These are phyloP conservation scores for Yamadazyma sp. DNA, from an alignment of 1,139 yeast genomes.

Conservation along the genomic window DNA sequence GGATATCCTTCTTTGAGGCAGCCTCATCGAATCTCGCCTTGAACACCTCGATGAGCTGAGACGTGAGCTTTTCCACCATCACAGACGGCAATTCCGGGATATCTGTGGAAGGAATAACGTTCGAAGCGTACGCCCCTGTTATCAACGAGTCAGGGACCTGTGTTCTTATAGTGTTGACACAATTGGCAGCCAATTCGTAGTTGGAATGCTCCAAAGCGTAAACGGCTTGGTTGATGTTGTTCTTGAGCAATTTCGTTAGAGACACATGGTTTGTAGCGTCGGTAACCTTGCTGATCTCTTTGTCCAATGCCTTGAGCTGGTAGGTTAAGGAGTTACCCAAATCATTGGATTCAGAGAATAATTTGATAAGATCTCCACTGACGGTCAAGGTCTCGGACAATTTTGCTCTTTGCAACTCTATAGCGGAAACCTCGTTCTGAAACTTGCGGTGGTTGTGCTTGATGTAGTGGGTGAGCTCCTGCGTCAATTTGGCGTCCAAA, in stretches of 20 bases:
- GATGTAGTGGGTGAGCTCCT: constrained; percentile 27
- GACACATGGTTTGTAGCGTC: constrained; percentile 65
- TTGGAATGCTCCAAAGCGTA: constrained; percentile 66
- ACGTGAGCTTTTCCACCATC: constrained; percentile 58
- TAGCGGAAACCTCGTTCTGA: constrained; percentile 35
- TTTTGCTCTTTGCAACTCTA: constrained; percentile 40
- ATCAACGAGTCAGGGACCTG: constrained; percentile 53
- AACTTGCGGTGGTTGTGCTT: constrained; percentile 28
- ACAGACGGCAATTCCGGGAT: constrained; percentile 78
- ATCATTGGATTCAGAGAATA: constrained; percentile 61
- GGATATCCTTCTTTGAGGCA: constrained; percentile 64
- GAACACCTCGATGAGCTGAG: constrained; percentile 58
- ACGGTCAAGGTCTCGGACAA: constrained; percentile 34
- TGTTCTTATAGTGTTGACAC: constrained; percentile 53
- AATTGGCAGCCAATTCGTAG: constrained; percentile 71
- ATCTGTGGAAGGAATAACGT: constrained; percentile 86
- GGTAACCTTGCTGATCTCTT: constrained; percentile 68
- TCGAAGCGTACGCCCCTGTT: constrained; percentile 71
- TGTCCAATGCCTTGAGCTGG: constrained; percentile 68
- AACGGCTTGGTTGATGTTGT: constrained; percentile 64
- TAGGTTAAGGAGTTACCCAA: constrained; percentile 68
- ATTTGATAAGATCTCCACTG: constrained; percentile 49
- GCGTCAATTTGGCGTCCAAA: constrained; percentile 18
- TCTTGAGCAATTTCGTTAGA: constrained; percentile 61
- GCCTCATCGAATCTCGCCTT: constrained; percentile 67